Evolutionary conservation across 2,329 filamentous ascomycete genomes (phyloP), one percentile per base, ranked within the genome.

Genomic region (Aspergillus sp.): DNA sequence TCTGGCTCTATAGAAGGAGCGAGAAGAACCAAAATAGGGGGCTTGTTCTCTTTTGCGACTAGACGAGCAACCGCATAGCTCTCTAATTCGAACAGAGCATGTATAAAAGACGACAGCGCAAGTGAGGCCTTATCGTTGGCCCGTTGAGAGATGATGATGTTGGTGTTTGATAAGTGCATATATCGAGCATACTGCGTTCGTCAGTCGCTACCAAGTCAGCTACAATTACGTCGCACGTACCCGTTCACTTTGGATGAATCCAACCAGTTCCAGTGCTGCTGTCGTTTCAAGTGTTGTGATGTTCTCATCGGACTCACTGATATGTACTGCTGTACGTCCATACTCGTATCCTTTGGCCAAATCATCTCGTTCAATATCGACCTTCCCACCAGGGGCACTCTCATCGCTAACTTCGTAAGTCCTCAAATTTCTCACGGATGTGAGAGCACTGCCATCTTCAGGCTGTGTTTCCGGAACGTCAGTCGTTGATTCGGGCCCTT

Each of bases 291-390:
- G 81, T 62, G 89, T 92, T n/a, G 91, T 96, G 56, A 97, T 86
- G 64, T 93, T 91, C 71, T 89, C 84, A 66, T 99, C 93, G 0
- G 89, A 89, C 65, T 93, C 88, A 63, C 86, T 90, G 64, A 99
- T 96, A 64, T 89, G 88, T 1, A 99, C 93, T 2, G 90, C 91
- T 0, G 93, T 97, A 56, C 92, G 85, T 45, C 95, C 95, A 71
- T 99, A 99, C 68, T 91, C 88, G 68, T 93, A 99, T 0, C 95
- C 95, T 71, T 92, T 96, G n/a, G 91, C 91, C 38, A 99, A 81
- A 15, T 91, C 85, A 13, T 96, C 92, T 57, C 86, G 86, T 26
- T 89, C 85, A 24, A 99, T 87, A 53, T 96, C 91, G 53, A 82
- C 83, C 75, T 93, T 96, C 12, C 90, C 89, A 15, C 90, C 91